phyloP scores from a whole-genome alignment of 2,329 filamentous ascomycete genomes.

The Xylaria sp. region DNA sequence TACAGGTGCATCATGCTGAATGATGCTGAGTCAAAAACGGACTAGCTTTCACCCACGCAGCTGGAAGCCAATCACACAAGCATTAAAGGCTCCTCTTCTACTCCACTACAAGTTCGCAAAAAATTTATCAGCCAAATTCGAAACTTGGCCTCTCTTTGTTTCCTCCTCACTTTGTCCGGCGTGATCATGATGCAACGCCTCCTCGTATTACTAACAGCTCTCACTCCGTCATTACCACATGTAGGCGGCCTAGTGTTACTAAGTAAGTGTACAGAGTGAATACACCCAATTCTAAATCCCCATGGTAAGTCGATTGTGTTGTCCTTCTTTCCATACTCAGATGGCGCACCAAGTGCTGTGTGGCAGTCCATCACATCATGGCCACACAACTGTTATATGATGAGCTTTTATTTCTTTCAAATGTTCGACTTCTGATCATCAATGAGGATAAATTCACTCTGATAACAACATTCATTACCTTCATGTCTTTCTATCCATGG shows the following conservation, averaged over 20 bases:
- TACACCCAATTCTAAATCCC: not conserved
- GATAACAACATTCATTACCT: constrained; percentile 32
- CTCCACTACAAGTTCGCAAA: constrained; percentile 8
- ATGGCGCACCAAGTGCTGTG: not conserved
- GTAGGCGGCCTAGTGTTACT: not conserved
- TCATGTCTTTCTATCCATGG: not conserved
- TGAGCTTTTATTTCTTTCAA: constrained; percentile 45
- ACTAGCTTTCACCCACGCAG: not conserved
- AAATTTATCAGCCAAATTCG: constrained; percentile 13
- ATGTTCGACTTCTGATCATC: constrained; percentile 49
- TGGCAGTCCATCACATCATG: not conserved
- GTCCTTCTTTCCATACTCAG: not conserved
- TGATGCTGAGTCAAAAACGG: constrained; percentile 24
- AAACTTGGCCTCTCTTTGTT: not conserved
- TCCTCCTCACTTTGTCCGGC: not conserved
- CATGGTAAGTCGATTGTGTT: constrained; percentile 11
- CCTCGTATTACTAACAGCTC: not conserved
- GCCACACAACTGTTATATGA: constrained; percentile 35
- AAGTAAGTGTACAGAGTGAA: not conserved
- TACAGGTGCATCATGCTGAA: constrained; percentile 44
- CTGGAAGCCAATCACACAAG: constrained; percentile 8
- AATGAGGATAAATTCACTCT: constrained; percentile 46
- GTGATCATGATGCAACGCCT: not conserved
- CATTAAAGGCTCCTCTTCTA: not conserved
- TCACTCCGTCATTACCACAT: not conserved